Conservation (phyloP, 1,284 basidiomycete genomes). For the Rhodotorula sp. region DNA sequence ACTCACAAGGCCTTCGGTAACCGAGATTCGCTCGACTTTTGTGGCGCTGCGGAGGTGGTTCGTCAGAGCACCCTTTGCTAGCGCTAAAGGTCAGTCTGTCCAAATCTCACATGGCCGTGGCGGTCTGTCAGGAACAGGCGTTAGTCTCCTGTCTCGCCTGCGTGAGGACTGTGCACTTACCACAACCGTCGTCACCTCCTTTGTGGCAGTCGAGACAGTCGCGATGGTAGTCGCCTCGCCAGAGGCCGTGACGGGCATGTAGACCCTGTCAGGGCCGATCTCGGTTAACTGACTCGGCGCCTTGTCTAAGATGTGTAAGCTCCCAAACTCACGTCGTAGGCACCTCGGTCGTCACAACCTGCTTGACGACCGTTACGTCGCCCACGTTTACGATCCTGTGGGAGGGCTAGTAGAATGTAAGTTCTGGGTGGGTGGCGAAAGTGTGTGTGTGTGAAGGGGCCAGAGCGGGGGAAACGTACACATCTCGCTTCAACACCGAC, state of each 20-base stretch:
- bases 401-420: background rate
- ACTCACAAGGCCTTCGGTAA: slow-evolving; percentile 7
- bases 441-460: too few relatives aligned
- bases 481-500: slow-evolving; percentile 5
- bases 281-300: background rate
- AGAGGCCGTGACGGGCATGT: slow-evolving; percentile 11
- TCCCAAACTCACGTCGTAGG: slow-evolving; percentile 14
- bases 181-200: background rate
- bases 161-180: background rate
- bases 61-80: background rate
- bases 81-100: background rate
- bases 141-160: background rate
- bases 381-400: slow-evolving; percentile 24
- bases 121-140: slow-evolving; percentile 2
- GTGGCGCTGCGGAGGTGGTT: background rate
- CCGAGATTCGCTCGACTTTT: slow-evolving; percentile 5
- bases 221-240: slow-evolving; percentile 10
- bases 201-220: background rate
- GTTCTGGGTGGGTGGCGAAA: too few relatives aligned
- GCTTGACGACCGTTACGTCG: slow-evolving; percentile 15
- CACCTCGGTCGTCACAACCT: background rate
- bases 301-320: background rate
- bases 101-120: slow-evolving; percentile 14
- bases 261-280: background rate
- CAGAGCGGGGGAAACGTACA: slow-evolving; percentile 6